Evolutionary conservation across 2,329 filamentous ascomycete genomes (phyloP), one percentile per base, ranked within the genome.

Genomic region (Neurospora sp.): DNA sequence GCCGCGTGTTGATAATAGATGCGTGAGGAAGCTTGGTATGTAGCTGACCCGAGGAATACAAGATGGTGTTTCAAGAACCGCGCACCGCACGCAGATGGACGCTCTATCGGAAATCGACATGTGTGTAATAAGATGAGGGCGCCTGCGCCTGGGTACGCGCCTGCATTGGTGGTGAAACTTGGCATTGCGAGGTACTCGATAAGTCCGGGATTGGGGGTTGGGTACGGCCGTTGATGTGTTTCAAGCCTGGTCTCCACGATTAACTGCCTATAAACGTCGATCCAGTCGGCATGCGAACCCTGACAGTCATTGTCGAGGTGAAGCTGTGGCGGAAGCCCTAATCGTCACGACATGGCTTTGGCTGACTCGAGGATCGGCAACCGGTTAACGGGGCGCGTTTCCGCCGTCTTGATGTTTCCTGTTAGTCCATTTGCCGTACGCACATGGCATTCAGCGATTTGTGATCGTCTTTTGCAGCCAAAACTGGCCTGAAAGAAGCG

Each of bases 11-110:
- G 8, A 17, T n/a, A 11, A n/a, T 17, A 28, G 15, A 17, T 5
- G 52, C 28, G 52, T 9, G 23, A 15, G 15, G 33, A 10, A 62
- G 15, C 15, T 62, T 62, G 52, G 28, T 33, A 23, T 23, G 23
- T 28, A 17, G 52, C 8, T 33, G 28, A n/a, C 28, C 28, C 52
- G 15, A 62, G 52, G 52, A 36, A 62, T 66, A 38, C 13, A 68
- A 38, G 15, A 39, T 38, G 7, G 13, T 52, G 68, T 71, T 72
- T 72, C 71, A 72, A 11, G 67, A 71, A 28, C 69, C 69, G 71
- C 68, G 68, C 42, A 42, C 62, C 36, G 42, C 19, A 39, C 38
- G 66, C 42, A 69, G 68, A 46, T 66, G 33, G 28, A 66, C n/a
- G 39, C 42, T 62, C 15, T 43, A 66, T 68, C 68, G 46, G 38